These are phyloP conservation scores for Cordyceps farinosa DNA, from an alignment of 2,329 filamentous ascomycete genomes.

Conservation along the genomic window DNA sequence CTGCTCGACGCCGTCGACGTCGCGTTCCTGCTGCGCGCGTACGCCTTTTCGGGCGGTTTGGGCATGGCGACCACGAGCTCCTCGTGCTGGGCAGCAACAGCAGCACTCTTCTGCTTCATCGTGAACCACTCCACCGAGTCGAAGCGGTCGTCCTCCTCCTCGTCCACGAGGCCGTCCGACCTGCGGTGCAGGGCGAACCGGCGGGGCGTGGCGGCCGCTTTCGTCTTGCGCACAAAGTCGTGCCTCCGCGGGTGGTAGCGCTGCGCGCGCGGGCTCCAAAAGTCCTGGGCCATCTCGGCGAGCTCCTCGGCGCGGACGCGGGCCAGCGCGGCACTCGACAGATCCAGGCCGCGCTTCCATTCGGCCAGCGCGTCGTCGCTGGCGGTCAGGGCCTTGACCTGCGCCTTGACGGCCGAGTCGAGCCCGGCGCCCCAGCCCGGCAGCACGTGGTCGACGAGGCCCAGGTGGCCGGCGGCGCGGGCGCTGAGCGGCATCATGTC, in stretches of 20 bases:
- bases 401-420: slow-evolving; percentile 33
- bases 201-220: slow-evolving; percentile 34
- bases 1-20: not conserved
- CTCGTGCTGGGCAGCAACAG: not conserved
- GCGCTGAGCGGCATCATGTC: slow-evolving; percentile 38
- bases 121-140: slow-evolving; percentile 26
- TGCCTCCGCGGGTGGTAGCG: slow-evolving; percentile 37
- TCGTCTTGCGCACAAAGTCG: slow-evolving; percentile 40
- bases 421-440: slow-evolving; percentile 31
- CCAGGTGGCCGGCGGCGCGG: slow-evolving; percentile 34
- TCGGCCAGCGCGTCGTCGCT: not conserved
- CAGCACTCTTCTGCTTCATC: not conserved
- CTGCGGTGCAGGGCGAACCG: slow-evolving; percentile 38
- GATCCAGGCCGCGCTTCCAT: slow-evolving; percentile 36
- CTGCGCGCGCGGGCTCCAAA: slow-evolving; percentile 36
- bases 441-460: slow-evolving; percentile 38
- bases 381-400: slow-evolving; percentile 29
- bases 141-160: slow-evolving; percentile 38
- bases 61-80: not conserved
- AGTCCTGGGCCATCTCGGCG: slow-evolving; percentile 40
- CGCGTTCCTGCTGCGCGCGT: slow-evolving; percentile 1
- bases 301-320: slow-evolving; percentile 35
- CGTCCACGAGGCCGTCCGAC: slow-evolving; percentile 22
- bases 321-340: slow-evolving; percentile 31
- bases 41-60: not conserved